Base-by-base conservation (phyloP, 2,329 filamentous ascomycete species). In the Ophiostoma perfectum region DNA sequence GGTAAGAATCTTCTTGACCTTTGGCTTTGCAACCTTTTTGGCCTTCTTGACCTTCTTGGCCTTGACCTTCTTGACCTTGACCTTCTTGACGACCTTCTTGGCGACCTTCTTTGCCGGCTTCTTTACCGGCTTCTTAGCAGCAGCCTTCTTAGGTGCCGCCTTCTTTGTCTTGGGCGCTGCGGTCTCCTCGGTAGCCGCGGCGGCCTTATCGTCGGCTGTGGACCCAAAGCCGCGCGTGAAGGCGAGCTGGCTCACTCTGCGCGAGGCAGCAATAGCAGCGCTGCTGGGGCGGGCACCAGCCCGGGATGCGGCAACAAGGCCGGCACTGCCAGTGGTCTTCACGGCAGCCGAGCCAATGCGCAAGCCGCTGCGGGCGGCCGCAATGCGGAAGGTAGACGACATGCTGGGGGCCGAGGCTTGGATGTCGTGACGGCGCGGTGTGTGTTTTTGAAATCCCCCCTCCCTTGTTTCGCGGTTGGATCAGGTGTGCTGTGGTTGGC, bases 1-100 rank as follows among this genome's bases (percentile, higher is more conserved):
- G 41, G 76, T 78, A 69, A 77, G 67, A 38, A 42, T 39, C 70
- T 75, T 75, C 69, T 74, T 74, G 9, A 3, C 18, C 18, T 38
- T 39, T 27, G 27, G 27, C 49, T 58, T 58, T 38, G 16, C 41
- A 45, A 68, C 64, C 27, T 69, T 73, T 67, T 73, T 74, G 41
- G 41, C 18, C 6, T 63, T 63, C 38, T 18, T 42, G 2, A 16
- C 38, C 71, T 75, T 76, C 60, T 73, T 74, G 52, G 27, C 36
- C 7, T 74, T 73, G n/a, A 71, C 64, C 12, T 70, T 65, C 42
- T 69, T 70, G 70, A 73, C 72, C 6, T 69, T 36, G 63, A 60
- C 71, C 6, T 70, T 45, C 60, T 44, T 63, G 38, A 38, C 8
- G 63, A 60, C 71, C 6, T 70, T 45, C 60, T 44, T 63, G 38